Evolutionary conservation across 768 basidiomycete genomes (phyloP), one percentile per base, ranked within the genome.

Genomic region (Macrolepiota dolichaula): DNA sequence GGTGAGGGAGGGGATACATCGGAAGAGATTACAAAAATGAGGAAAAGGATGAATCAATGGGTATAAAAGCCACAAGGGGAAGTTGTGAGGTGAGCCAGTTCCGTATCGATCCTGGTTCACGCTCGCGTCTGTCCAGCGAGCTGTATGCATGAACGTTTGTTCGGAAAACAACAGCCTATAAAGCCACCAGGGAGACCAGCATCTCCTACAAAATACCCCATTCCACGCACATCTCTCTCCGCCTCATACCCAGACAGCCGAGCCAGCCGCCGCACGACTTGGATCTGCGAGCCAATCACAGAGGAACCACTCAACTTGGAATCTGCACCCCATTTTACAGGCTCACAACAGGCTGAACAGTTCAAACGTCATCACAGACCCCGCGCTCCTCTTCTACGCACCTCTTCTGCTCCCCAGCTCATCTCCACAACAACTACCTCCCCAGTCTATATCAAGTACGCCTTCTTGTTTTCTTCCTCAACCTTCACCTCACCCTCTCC

Each of bases 281-380:
- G 74, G 74, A 63, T 74, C 53, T 75, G 73, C 68, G 79, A 79
- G 69, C 74, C 82, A 60, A 85, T 85, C 66, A 69, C 72, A 65
- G 84, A 85, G 69, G 83, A 84, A 70, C 79, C 79, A 52, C 71
- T 70, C 61, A 63, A 61, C 65, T 71, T 72, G 66, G 73, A 74
- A 46, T n/a, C 24, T 22, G 32, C 56, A 47, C 65, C 65, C 53
- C 64, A 61, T 50, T 57, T 70, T 66, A 68, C 50, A 13, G 37
- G 19, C 50, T 54, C 22, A 54, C 35, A 54, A 54, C n/a, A 69
- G 70, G 69, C 68, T 51, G 78, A 81, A 65, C 74, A 75, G 69
- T 79, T 79, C 73, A 80, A 85, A 76, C 85, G 87, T 76, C 86
- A 86, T 77, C 86, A 87, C 78, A 81, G 76, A 68, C 81, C 81